Conservation (phyloP, 2,329 filamentous ascomycete genomes). For the Sordariomycetes sp. region DNA sequence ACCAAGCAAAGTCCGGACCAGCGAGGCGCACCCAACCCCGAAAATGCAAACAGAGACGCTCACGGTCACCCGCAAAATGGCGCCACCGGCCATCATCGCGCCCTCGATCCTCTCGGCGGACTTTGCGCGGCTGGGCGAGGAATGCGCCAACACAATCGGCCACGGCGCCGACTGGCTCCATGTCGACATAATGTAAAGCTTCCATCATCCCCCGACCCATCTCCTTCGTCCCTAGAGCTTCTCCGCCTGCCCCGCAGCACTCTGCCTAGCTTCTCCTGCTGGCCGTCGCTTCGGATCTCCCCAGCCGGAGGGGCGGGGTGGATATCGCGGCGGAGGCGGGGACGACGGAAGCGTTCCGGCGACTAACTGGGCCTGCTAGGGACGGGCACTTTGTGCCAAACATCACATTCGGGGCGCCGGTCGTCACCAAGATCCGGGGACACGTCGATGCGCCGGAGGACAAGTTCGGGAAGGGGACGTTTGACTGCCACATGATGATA, state of each 20-base stretch:
- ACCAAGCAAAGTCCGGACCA: no score
- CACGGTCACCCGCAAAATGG: constrained; percentile 42
- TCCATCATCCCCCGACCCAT: no score
- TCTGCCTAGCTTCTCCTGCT: background rate
- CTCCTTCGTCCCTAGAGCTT: background rate
- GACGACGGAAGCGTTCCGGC: no score
- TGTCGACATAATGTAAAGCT: constrained; percentile 70
- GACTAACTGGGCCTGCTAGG: constrained; percentile 36
- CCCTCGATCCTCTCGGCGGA: constrained; percentile 97
- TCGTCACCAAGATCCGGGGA: constrained; percentile 85
- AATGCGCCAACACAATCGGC: constrained; percentile 76
- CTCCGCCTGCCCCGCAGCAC: background rate
- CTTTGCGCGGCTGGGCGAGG: constrained; percentile 79
- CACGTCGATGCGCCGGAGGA: constrained; percentile 69
- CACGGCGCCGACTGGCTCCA: constrained; percentile 89
- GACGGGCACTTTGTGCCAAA: constrained; percentile 98
- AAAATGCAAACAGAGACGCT: no score
- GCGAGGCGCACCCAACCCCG: no score
- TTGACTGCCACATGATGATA: constrained; percentile 99
- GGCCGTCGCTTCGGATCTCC: background rate
- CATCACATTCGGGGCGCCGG: constrained; percentile 90
- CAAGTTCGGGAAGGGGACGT: constrained; percentile 73
- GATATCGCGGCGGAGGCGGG: background rate
- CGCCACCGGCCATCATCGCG: constrained; percentile 86
- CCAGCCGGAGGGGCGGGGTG: background rate